phyloP scores from a whole-genome alignment of 2,329 filamentous ascomycete genomes.

The Sclerotinia nivalis region DNA sequence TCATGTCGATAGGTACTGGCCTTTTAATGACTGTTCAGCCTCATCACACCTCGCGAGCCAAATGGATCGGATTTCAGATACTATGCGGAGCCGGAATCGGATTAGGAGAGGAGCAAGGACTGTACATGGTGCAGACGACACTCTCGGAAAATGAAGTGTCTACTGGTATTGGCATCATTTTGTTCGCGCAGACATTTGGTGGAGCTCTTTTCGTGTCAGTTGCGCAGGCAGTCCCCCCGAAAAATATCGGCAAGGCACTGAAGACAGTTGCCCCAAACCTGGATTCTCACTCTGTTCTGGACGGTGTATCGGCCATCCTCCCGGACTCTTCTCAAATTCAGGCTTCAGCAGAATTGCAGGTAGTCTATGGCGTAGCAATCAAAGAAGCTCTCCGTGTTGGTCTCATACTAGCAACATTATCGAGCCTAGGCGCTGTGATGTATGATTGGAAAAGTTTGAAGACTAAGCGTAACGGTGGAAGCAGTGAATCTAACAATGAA shows the following conservation, averaged over 20 bases:
- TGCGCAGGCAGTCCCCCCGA: constrained; percentile 36
- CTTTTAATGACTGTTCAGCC: constrained; percentile 43
- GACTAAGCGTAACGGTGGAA: background rate
- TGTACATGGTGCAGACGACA: constrained; percentile 35
- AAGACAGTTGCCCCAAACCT: background rate
- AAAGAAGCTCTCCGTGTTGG: background rate
- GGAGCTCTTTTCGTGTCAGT: constrained; percentile 36
- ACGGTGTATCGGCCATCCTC: background rate
- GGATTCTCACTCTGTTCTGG: background rate
- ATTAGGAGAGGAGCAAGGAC: constrained; percentile 32
- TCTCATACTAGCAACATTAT: background rate
- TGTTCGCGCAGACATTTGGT: constrained; percentile 35
- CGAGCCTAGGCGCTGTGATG: background rate
- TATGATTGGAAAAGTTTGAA: background rate
- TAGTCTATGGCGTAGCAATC: background rate
- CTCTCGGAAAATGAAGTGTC: constrained; percentile 35
- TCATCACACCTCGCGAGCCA: constrained; percentile 28
- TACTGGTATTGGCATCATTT: constrained; percentile 33
- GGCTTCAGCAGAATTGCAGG: background rate
- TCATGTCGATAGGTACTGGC: constrained; percentile 43
- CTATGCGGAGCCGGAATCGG: constrained; percentile 35
- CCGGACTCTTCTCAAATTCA: background rate
- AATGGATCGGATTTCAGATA: constrained; percentile 43
- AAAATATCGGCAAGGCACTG: background rate
- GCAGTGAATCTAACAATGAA: background rate